Evolutionary conservation across 2,329 filamentous ascomycete genomes (phyloP).

Genomic region (Chaetoscypha palmicola): DNA sequence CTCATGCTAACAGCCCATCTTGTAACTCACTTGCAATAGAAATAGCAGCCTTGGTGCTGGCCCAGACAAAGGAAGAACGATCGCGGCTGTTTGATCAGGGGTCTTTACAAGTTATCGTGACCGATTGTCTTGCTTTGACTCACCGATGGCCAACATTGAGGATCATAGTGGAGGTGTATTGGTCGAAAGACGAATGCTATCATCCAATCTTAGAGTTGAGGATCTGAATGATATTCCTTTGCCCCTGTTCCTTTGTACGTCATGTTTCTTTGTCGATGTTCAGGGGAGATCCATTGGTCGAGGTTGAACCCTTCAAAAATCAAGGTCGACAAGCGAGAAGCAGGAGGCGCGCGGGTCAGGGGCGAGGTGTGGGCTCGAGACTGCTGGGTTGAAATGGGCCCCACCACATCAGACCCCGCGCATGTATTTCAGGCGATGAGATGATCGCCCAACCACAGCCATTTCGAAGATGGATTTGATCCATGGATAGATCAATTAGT

Average conservation of each 20-base stretch:
- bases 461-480: no score
- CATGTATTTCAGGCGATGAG: neutral
- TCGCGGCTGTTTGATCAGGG: neutral
- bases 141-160: neutral
- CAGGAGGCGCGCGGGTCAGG: slow-evolving; percentile 7
- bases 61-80: neutral
- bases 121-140: slow-evolving; percentile 3
- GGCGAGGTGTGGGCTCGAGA: neutral
- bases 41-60: neutral
- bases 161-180: neutral
- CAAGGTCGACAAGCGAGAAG: slow-evolving; percentile 8
- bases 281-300: slow-evolving; percentile 7
- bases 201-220: slow-evolving; percentile 2
- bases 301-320: slow-evolving; percentile 3
- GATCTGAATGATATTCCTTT: neutral
- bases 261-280: slow-evolving; percentile 2
- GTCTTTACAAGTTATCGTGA: neutral
- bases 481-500: no score
- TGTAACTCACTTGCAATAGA: neutral
- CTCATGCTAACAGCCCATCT: neutral
- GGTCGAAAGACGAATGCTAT: neutral
- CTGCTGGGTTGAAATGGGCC: neutral
- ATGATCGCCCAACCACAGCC: no score
- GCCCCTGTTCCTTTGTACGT: slow-evolving; percentile 4
- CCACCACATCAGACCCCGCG: neutral